Evolutionary conservation across 208 protist genomes (phyloP), one percentile per base, ranked within the genome.

Genomic region (Zelonia costaricensis): DNA sequence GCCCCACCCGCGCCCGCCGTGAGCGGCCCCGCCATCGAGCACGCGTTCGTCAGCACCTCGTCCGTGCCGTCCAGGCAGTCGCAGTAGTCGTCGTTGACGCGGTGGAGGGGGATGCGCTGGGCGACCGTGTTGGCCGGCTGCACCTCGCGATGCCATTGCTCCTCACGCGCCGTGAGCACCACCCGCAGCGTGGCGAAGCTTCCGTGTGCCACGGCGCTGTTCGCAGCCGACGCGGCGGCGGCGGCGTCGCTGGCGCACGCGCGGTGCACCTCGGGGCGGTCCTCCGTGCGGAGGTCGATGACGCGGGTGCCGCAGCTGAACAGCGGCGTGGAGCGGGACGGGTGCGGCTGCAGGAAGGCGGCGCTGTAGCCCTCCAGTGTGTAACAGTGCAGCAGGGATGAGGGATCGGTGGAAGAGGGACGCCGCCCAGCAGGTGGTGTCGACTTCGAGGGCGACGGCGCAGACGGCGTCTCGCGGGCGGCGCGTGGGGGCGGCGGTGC

Each of bases 41-140:
- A 94, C 30, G 84, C 87, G 51, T 73, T 86, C 13, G 87, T 91
- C 47, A 83, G 69, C 27, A 86, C 54, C 67, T 94, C 87, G 49
- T 94, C 84, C 0, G 79, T 88, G 6, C 84, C 87, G 53, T 94
- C 87, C 3, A 84, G 27, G 62, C 84, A 94, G 64, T 94, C 87
- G 73, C 87, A 94, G 74, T 94, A 94, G 68, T 94, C 82, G 58
- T 91, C 87, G 68, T 89, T 86, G 20, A 94, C 46, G 52, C 64
- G 62, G 12, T 53, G 7, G 3, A 94, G 76, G 0, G 67, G 68
- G 47, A 94, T 84, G 30, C 45, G 49, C 64, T 88, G 79, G 7
- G 74, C 66, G n/a, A 80, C 84, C 6, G 71, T 38, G 65, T 91
- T 87, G 15, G 61, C 20, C 4, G 46, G 27, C 25, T 81, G 81